A percentile compares a stretch with the other conserved stretches of the same genome.
phyloP scores from a whole-genome alignment of 768 basidiomycete genomes.

The Termitomyces sp. region DNA sequence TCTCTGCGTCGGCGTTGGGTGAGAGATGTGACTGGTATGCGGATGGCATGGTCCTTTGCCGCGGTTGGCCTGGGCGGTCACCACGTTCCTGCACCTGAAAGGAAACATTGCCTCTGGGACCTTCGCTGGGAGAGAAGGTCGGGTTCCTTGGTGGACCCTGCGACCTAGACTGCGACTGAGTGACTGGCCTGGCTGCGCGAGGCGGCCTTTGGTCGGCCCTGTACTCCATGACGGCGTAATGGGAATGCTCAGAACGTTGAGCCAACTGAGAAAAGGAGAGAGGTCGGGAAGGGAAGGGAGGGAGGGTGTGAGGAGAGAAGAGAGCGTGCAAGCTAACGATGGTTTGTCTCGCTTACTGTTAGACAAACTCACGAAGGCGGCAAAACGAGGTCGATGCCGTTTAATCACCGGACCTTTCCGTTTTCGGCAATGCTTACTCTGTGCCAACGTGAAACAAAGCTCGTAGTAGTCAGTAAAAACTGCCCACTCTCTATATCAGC shows the following conservation, averaged over 20 bases:
- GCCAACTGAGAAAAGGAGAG: slow-evolving; percentile 1
- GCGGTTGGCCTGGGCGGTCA: slow-evolving; percentile 54
- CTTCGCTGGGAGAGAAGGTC: slow-evolving; percentile 28
- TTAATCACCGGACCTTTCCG: slow-evolving; percentile 10
- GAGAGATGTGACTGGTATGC: slow-evolving; percentile 33
- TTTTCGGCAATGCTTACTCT: slow-evolving; percentile 12
- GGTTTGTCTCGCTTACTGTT: slow-evolving; percentile 13
- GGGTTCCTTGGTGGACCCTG: slow-evolving; percentile 26
- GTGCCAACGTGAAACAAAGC: background rate
- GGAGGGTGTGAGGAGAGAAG: background rate
- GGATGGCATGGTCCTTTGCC: slow-evolving; percentile 43
- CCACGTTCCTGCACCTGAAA: slow-evolving; percentile 70
- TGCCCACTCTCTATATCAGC: background rate
- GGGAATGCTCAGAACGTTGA: background rate
- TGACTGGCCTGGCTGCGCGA: slow-evolving; percentile 45
- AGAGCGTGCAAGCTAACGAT: slow-evolving; percentile 1
- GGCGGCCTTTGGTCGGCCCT: slow-evolving; percentile 49
- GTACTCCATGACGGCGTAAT: slow-evolving; percentile 29
- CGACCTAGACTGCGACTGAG: slow-evolving; percentile 28
- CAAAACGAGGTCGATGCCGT: slow-evolving; percentile 10
- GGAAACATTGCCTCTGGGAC: slow-evolving; percentile 48
- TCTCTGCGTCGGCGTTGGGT: slow-evolving; percentile 36
- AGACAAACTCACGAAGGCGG: slow-evolving; percentile 4
- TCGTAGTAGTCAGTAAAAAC: background rate
- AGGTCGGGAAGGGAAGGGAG: background rate